Percentiles rank a stretch among this genome's conserved stretches.
These are phyloP conservation scores for Sapria himalayana DNA, from an alignment of 345 rosid species.

Conservation along the genomic window DNA sequence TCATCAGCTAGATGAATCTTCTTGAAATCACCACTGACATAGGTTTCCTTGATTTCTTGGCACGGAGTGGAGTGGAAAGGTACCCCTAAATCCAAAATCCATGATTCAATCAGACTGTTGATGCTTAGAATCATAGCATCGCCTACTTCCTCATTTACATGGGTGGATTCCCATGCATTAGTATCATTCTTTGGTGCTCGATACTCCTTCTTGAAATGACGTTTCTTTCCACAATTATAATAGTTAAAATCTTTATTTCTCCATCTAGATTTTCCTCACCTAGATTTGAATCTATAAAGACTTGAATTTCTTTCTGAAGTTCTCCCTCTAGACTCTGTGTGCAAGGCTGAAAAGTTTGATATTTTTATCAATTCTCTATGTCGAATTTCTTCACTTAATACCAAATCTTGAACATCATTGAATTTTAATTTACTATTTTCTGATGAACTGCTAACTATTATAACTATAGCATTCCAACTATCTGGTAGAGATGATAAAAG, in stretches of 20 bases:
- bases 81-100: not conserved
- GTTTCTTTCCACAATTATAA: not conserved
- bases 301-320: not conserved
- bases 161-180: not conserved
- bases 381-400: not conserved
- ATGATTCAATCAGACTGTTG: no score
- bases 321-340: not conserved
- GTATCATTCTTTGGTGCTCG: not conserved
- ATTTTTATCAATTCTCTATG: not conserved
- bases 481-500: not conserved
- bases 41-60: no score
- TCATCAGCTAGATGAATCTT: not conserved
- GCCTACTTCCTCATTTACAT: not conserved
- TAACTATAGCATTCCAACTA: no score
- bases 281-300: not conserved
- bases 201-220: not conserved
- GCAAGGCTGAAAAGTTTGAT: not conserved
- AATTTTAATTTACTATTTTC: not conserved
- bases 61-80: no score
- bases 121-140: not conserved
- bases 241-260: not conserved
- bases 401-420: not conserved
- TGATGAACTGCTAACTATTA: not conserved
- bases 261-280: not conserved
- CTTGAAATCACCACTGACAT: not conserved